Evolutionary conservation across 2,329 filamentous ascomycete genomes (phyloP), one percentile per base, ranked within the genome.

Genomic region (Trichoderma koningii): DNA sequence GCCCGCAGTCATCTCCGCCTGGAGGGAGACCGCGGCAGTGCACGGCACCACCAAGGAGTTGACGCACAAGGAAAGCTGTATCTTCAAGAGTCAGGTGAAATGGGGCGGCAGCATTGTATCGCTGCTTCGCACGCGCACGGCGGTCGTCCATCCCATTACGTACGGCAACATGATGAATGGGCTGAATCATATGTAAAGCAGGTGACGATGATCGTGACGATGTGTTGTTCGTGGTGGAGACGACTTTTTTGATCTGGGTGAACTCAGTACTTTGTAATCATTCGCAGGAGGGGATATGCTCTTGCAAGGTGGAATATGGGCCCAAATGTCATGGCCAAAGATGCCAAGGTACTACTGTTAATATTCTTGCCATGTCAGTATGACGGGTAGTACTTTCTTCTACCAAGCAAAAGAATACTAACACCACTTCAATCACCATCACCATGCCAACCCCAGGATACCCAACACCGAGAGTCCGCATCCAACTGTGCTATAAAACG

Each of bases 121-220:
- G 17, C 47, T 28, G 12, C 57, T 61, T 30, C 34, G 23, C 7
- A 61, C 57, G 30, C 48, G 48, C 6, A 38, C 1, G 34, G 30
- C 47, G 2, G 47, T 44, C 4, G 34, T 61, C 1, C 57, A 61
- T 44, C 47, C 57, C 6, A 19, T 61, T 5, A 61, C 57, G 17
- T 52, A 61, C 14, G 34, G 21, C 17, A 61, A 61, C 21, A 61
- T 52, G 57, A 52, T 61, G 47, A 21, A 52, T 52, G 57, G 57
- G 1, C 12, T 4, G 6, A 61, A 52, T 21, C 15, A 10, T 12
- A 30, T 42, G 47, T 51, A 51, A 48, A 28, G 15, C 14, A 9
- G 47, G 2, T 26, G n/a, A 28, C 28, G 28, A 7, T 28, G 28
- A 7, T 28, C 28, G 28, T 28, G 28, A 28, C 28, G 30, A 34